Evolutionary conservation across 768 basidiomycete genomes (phyloP), one percentile per base, ranked within the genome.

Genomic region (Termitomyces sp.): DNA sequence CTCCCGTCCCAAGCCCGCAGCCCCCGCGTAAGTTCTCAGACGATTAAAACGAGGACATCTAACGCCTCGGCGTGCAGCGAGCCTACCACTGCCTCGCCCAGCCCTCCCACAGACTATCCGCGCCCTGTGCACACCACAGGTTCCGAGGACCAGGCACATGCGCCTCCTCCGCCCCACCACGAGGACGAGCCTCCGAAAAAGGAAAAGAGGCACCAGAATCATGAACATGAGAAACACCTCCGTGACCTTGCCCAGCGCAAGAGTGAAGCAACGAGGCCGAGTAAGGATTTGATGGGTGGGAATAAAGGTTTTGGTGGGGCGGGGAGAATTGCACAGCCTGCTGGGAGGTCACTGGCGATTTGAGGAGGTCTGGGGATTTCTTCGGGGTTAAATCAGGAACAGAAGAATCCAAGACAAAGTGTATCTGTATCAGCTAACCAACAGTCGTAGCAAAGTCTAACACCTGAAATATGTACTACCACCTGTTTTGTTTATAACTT

Each of bases 321-420:
- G 1, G 81, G 78, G 29, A 73, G 85, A 56, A 86, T 87, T 57
- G 76, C 74, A 4, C 85, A 87, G 65, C 85, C 85, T 44, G 78
- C 74, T 49, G 81, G 81, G 29, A 84, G 73, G 60, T 66, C 51
- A 16, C 58, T 78, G 54, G 65, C 66, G 39, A 49, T 73, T 60
- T 77, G 64, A 75, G 28, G 26, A 20, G 34, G 12, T 9, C 12
- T 8, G 22, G 41, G 24, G 37, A 47, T 37, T 3, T 28, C 46
- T 18, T 12, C 2, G 24, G 33, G 9, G 18, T n/a, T n/a, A 8
- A 7, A 31, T n/a, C 37, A 36, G 22, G 31, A 22, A 31, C 2
- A 22, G 20, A n/a, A 55, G 42, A 31, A 54, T 44, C 36, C 41
- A 6, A 45, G 7, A 51, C 47, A 9, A 8, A 20, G 36, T 57